Base-by-base conservation (phyloP, 257 asterid genomes). In the Paulownia fortunei region DNA sequence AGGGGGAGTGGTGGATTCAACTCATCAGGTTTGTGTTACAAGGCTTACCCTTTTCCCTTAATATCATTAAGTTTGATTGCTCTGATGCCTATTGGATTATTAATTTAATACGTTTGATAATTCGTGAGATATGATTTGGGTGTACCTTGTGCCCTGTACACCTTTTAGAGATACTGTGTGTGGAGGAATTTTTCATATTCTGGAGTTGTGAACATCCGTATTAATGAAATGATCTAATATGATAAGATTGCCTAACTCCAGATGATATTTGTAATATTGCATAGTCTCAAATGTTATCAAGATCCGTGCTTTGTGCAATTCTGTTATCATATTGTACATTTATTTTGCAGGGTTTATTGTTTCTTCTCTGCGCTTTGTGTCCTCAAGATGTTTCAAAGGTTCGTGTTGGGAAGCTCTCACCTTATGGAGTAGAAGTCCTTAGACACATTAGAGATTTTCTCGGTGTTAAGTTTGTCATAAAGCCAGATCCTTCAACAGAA, bases 1-100 rank as follows among this genome's bases (percentile, higher is more conserved):
- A 80, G 97, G 98, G 8, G 99, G 97, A n/a, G 97, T 96, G 7
- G 97, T 96, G 39, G 99, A 93, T 89, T 93, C 99, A 19, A 90
- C 92, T 69, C 99, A 96, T 78, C 98, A 93, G 97, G 99, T 93
- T n/a, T 76, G 86, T 76, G 44, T 18, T 47, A 19, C 34, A 8
- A 6, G 67, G 32, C 18, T 69, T 51, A 18, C 64, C 24, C 15
- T 26, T 47, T 41, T 11, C 23, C 64, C 46, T 51, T 46, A 55
- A 41, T 24, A 15, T 37, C 39, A 9, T 63, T 32, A 78, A 54
- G 8, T n/a, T 65, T n/a, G 19, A 51, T 70, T 23, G 47, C 10
- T 21, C 42, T 74, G 13, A 15, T 51, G 60, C 23, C 76, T 60
- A 37, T 13, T 64, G 18, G 32, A 4, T 64, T 49, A 39, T 39